A percentile compares a stretch with the other conserved stretches of the same genome.
phyloP scores from a whole-genome alignment of 768 basidiomycete genomes.

The Albatrellus ellisii region DNA sequence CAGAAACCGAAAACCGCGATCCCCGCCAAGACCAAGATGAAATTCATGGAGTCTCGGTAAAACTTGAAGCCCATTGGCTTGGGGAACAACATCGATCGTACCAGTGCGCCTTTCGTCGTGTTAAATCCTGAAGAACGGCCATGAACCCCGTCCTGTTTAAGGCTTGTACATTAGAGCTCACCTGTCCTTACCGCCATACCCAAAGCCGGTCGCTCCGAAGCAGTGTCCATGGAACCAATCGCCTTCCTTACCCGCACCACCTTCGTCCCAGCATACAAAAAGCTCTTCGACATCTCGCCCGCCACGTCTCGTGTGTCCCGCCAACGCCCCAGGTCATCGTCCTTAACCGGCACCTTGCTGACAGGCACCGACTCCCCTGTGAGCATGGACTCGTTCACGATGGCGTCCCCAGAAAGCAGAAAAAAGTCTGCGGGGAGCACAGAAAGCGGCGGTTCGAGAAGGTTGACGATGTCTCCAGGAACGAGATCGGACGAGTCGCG shows the following conservation, averaged over 20 bases:
- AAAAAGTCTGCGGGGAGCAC: slow-evolving; percentile 85
- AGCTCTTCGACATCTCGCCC: slow-evolving; percentile 63
- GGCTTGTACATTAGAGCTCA: slow-evolving; percentile 20
- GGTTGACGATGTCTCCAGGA: slow-evolving; percentile 85
- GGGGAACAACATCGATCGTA: slow-evolving; percentile 96
- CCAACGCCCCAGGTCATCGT: slow-evolving; percentile 65
- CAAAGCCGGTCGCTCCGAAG: slow-evolving; percentile 46
- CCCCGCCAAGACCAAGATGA: slow-evolving; percentile 85
- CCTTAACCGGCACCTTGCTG: slow-evolving; percentile 76
- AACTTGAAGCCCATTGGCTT: slow-evolving; percentile 99
- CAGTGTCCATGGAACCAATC: slow-evolving; percentile 34
- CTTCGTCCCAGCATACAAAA: slow-evolving; percentile 83
- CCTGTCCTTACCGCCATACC: slow-evolving; percentile 83
- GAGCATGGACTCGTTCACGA: slow-evolving; percentile 98
- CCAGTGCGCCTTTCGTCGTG: slow-evolving; percentile 92
- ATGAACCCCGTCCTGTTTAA: no score
- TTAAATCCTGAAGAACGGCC: slow-evolving; percentile 67
- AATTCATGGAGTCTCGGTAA: slow-evolving; percentile 83
- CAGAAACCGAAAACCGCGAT: slow-evolving; percentile 88
- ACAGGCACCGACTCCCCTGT: slow-evolving; percentile 98
- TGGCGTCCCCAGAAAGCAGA: slow-evolving; percentile 90
- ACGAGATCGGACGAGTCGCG: slow-evolving; percentile 70
- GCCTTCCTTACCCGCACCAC: slow-evolving; percentile 74
- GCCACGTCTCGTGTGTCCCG: slow-evolving; percentile 43
- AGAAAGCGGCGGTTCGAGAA: slow-evolving; percentile 62